Evolutionary conservation across 2,329 filamentous ascomycete species (phyloP).

Genomic region (Trichoderma harzianum): DNA sequence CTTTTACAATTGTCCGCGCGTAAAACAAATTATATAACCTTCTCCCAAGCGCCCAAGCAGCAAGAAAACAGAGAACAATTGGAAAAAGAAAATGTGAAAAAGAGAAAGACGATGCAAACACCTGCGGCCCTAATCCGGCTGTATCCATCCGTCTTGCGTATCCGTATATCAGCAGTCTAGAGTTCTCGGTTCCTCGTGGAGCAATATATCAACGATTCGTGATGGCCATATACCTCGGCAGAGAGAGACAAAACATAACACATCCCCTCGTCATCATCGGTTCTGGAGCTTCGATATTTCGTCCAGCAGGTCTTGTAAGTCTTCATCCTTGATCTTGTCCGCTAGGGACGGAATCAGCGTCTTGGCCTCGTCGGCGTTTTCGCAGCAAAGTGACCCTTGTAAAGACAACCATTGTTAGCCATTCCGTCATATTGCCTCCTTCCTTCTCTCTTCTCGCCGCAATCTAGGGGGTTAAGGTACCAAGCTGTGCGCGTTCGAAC

Average conservation of each 20-base stretch:
- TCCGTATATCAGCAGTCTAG: conserved; percentile 6
- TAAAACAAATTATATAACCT: conserved; percentile 16
- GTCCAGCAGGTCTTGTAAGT: conserved; percentile 81
- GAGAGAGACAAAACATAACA: background rate
- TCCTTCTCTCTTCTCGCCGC: background rate
- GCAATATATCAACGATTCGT: conserved; percentile 1
- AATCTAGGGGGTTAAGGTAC: conserved; percentile 43
- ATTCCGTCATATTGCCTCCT: background rate
- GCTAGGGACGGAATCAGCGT: conserved; percentile 86
- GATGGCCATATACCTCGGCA: background rate
- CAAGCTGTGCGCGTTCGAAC: conserved; percentile 91
- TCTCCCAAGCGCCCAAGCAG: conserved; percentile 30
- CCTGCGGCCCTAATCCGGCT: conserved; percentile 13
- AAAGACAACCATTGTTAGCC: conserved; percentile 7
- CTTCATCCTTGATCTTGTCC: conserved; percentile 87
- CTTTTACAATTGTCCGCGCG: conserved; percentile 12
- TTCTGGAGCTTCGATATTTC: conserved; percentile 79
- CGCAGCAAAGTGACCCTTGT: conserved; percentile 83
- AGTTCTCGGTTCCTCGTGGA: background rate
- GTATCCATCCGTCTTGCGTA: conserved; percentile 20
- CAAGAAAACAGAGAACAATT: background rate
- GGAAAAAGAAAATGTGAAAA: background rate
- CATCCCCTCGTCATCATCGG: conserved; percentile 25
- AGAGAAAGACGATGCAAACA: background rate
- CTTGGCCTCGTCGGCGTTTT: conserved; percentile 91